Evolutionary conservation across 306 rosid species (phyloP), one percentile per base, ranked within the genome.

Genomic region (Rosa persica): DNA sequence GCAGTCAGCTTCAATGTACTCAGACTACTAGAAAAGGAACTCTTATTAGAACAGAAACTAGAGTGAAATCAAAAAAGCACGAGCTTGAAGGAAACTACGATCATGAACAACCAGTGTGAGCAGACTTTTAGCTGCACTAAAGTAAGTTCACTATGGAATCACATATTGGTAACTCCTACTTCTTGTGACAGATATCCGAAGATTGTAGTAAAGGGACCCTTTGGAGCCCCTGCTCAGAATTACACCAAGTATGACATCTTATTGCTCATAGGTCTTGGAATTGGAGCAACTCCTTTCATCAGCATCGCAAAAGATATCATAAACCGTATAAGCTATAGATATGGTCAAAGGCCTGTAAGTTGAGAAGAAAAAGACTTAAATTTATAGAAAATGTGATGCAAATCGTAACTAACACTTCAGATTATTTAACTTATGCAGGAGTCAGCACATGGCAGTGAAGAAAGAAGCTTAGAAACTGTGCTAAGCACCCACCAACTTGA

Each of bases 281-380:
- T 92, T 12, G 97, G 98, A 8, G 98, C 98, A 30, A 94, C 98
- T 16, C 98, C 98, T 42, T 89, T 92, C 93, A 84, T 94, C 82
- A 94, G 98, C 84, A 90, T 94, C 79, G 34, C 89, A 27, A 94
- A 94, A 78, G 98, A 94, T 84, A 76, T 92, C 79, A 72, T 94
- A 79, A 88, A 89, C 83, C 48, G 81, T 60, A 85, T 94, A 87
- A 84, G 78, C 81, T 47, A 22, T 67, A 12, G 17, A 40, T 54
- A 54, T 64, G 75, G 77, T 27, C 49, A 43, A 65, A 23, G 25
- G 27, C 23, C n/a, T 34, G 96, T 89, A 85, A 89, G 92, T 81
- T 30, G 42, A 78, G 34, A 74, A 19, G 51, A 27, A 51, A 55
- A 75, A 42, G 19, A 57, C 25, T 52, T n/a, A 38, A 7, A 54